Evolutionary conservation across 208 protist genomes (phyloP).

Genomic region (Crithidia brevicula): DNA sequence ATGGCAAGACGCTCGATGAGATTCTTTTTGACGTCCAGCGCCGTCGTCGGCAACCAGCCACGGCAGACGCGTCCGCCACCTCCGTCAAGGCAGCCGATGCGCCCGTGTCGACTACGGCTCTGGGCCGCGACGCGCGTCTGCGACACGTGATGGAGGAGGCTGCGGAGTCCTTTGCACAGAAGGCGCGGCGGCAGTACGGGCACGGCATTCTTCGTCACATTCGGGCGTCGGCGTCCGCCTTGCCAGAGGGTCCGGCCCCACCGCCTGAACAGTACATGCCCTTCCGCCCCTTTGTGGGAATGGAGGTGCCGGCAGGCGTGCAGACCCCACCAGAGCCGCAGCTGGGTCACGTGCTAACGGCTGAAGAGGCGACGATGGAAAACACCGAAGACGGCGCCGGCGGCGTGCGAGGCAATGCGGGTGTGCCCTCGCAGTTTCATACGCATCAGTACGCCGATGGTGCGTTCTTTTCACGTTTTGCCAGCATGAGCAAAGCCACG

Average conservation of each 20-base stretch:
- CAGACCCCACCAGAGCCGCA: constrained; percentile 45
- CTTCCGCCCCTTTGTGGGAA: constrained; percentile 75
- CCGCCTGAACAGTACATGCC: constrained; percentile 68
- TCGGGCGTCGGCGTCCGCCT: not conserved
- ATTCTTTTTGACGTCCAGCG: constrained; percentile 80
- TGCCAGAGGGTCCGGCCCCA: constrained; percentile 26
- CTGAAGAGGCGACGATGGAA: constrained; percentile 21
- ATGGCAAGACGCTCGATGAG: constrained; percentile 83
- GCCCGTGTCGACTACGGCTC: constrained; percentile 15
- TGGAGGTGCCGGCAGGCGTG: constrained; percentile 62
- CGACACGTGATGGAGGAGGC: constrained; percentile 65
- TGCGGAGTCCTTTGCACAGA: constrained; percentile 53
- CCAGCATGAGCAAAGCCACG: constrained; percentile 29
- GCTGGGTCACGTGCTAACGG: constrained; percentile 34
- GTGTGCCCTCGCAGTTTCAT: constrained; percentile 29
- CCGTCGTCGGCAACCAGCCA: constrained; percentile 37
- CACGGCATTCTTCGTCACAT: constrained; percentile 56
- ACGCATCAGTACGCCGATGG: constrained; percentile 37
- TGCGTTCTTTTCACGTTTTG: constrained; percentile 21
- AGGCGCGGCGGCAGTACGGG: constrained; percentile 62
- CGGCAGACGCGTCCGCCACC: not conserved
- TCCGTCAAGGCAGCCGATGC: not conserved
- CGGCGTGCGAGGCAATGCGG: not conserved
- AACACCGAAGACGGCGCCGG: not conserved
- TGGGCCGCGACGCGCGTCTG: constrained; percentile 57